phyloP scores from a whole-genome alignment of 192 early-diverging fungal genomes.

The Entomortierella chlamydospora region DNA sequence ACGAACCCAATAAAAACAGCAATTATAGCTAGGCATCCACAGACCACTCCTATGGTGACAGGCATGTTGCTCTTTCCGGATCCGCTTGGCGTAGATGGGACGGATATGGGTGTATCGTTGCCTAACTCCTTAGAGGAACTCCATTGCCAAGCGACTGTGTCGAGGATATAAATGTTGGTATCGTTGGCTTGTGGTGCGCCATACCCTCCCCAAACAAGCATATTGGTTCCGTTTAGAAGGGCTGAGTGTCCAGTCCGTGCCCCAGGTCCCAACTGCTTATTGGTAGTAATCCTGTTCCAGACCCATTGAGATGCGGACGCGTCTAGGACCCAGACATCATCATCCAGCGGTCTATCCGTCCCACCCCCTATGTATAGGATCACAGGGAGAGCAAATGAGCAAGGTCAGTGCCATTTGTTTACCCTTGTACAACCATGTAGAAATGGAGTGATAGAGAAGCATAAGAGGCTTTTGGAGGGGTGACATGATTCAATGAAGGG shows the following conservation, averaged over 20 bases:
- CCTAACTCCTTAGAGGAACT: conserved; percentile 57
- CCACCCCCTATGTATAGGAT: conserved; percentile 50
- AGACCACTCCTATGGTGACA: conserved; percentile 31
- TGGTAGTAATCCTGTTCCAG: conserved; percentile 52
- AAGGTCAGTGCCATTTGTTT: conserved; percentile 6
- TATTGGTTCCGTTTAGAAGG: conserved; percentile 63
- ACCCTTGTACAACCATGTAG: neutral
- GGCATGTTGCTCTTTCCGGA: conserved; percentile 23
- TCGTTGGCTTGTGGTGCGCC: conserved; percentile 61
- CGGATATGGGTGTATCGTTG: neutral
- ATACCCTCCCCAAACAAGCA: conserved; percentile 79
- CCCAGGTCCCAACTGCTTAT: conserved; percentile 58
- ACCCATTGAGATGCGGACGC: conserved; percentile 47
- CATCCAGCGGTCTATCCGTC: conserved; percentile 54
- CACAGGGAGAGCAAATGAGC: neutral
- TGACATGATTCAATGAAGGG: neutral
- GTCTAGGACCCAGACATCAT: conserved; percentile 65
- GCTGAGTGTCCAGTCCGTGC: conserved; percentile 75
- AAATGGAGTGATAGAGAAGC: neutral
- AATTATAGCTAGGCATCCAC: conserved; percentile 55
- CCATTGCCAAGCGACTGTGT: conserved; percentile 72
- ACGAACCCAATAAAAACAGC: conserved; percentile 51
- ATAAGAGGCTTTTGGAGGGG: neutral
- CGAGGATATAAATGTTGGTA: conserved; percentile 73
- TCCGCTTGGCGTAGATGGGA: neutral